These are phyloP conservation scores for Russula olivacea DNA, from an alignment of 768 basidiomycete genomes.

Conservation along the genomic window DNA sequence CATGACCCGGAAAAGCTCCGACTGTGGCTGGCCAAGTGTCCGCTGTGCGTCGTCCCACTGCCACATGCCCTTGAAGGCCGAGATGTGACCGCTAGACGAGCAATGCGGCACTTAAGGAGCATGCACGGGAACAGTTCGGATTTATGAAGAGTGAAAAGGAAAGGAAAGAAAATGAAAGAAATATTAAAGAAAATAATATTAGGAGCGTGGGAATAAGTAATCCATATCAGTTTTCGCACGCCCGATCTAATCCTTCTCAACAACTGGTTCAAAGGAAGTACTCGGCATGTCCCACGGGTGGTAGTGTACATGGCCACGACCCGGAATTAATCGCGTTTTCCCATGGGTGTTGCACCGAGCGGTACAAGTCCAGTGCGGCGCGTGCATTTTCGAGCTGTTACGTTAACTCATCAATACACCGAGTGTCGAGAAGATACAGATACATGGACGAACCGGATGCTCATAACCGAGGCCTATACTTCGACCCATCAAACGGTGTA, in stretches of 20 bases:
- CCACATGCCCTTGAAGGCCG: neutral
- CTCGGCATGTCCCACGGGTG: constrained; percentile 22
- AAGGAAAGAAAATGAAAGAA: no score
- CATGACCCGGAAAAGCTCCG: neutral
- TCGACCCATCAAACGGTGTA: constrained; percentile 42
- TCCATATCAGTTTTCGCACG: constrained; percentile 8
- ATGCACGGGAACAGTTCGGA: neutral
- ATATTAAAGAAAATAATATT: neutral
- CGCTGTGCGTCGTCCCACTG: neutral
- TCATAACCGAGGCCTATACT: constrained; percentile 40
- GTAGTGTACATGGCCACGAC: constrained; percentile 39
- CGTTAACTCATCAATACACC: neutral
- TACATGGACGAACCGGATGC: constrained; percentile 40
- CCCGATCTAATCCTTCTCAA: neutral
- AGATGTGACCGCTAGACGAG: neutral
- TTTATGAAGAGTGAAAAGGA: no score
- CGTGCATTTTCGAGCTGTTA: constrained; percentile 45
- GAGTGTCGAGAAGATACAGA: neutral
- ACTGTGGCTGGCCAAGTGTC: neutral
- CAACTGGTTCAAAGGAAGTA: constrained; percentile 12
- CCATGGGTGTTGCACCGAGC: constrained; percentile 45
- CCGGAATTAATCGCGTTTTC: constrained; percentile 41
- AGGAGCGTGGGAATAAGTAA: constrained; percentile 6
- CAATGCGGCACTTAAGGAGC: neutral
- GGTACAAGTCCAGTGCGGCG: constrained; percentile 48